Evolutionary conservation across 352 stramenopile species (phyloP).

Genomic region (Blastocystis sp.): DNA sequence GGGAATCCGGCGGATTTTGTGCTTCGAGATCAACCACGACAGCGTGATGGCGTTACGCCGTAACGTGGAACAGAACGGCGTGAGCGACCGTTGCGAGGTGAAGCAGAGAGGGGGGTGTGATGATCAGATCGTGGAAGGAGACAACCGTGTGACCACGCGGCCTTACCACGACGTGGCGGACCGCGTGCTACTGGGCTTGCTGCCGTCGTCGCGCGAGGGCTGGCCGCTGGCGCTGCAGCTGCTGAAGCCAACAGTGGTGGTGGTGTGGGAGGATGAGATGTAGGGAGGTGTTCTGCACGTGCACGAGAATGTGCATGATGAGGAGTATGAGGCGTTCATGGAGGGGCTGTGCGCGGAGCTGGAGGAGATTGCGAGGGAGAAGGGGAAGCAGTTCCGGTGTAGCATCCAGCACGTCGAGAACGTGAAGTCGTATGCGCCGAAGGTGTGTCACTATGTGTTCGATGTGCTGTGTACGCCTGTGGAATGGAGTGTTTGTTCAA

Average conservation of each 20-base stretch:
- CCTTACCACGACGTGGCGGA: not conserved
- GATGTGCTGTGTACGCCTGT: not conserved
- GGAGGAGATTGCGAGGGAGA: not conserved
- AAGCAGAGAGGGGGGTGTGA: not conserved
- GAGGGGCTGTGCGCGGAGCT: not conserved
- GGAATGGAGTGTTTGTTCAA: not conserved
- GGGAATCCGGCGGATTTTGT: not conserved
- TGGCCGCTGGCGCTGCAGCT: conserved; percentile 13
- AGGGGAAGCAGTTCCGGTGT: conserved; percentile 10
- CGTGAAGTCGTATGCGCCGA: conserved; percentile 33
- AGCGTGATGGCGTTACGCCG: not conserved
- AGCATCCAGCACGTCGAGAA: not conserved
- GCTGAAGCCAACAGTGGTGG: not conserved
- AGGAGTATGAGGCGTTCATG: not conserved
- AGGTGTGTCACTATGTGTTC: conserved; percentile 35
- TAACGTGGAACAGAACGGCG: conserved; percentile 21
- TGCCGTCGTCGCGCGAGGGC: conserved; percentile 17
- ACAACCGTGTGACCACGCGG: conserved; percentile 6
- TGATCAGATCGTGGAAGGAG: not conserved
- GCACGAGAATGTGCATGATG: conserved; percentile 31
- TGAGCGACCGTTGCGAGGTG: conserved; percentile 1
- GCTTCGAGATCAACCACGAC: conserved; percentile 29
- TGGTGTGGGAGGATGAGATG: not conserved
- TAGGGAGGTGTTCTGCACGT: conserved; percentile 17
- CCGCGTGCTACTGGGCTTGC: not conserved